phyloP scores from a whole-genome alignment of 73 alveolate species.

The Blepharisma japonicum region DNA sequence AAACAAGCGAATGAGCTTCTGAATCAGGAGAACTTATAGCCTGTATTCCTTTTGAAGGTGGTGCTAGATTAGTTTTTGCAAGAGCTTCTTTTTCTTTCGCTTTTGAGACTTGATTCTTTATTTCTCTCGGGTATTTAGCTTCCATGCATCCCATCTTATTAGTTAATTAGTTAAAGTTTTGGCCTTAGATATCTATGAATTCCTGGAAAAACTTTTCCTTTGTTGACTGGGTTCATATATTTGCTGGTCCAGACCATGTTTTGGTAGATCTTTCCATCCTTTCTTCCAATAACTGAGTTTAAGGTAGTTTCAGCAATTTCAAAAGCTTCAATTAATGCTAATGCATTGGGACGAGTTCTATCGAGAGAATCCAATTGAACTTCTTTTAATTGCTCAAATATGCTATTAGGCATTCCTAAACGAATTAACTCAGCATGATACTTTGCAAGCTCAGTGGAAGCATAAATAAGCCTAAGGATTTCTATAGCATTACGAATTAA shows the following conservation, averaged over 20 bases:
- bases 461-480: not conserved
- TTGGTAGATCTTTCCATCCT: constrained; percentile 42
- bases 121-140: no score
- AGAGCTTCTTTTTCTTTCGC: no score
- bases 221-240: no score
- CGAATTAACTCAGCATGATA: constrained; percentile 1
- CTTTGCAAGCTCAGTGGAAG: constrained; percentile 1
- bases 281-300: constrained; percentile 36
- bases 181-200: no score
- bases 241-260: not conserved
- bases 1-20: no score
- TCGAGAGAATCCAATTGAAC: not conserved
- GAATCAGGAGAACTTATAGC: no score
- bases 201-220: no score
- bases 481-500: not conserved
- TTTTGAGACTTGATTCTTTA: no score
- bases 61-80: no score
- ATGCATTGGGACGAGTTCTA: constrained; percentile 46
- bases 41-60: no score
- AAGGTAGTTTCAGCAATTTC: constrained; percentile 35
- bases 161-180: no score
- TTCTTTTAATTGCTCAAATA: not conserved
- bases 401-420: not conserved
- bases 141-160: no score
- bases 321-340: constrained; percentile 42